A percentile compares a stretch with the other conserved stretches of the same genome.
These are phyloP conservation scores for Fusarium globosum DNA, from an alignment of 2,329 filamentous ascomycete genomes.

Conservation along the genomic window DNA sequence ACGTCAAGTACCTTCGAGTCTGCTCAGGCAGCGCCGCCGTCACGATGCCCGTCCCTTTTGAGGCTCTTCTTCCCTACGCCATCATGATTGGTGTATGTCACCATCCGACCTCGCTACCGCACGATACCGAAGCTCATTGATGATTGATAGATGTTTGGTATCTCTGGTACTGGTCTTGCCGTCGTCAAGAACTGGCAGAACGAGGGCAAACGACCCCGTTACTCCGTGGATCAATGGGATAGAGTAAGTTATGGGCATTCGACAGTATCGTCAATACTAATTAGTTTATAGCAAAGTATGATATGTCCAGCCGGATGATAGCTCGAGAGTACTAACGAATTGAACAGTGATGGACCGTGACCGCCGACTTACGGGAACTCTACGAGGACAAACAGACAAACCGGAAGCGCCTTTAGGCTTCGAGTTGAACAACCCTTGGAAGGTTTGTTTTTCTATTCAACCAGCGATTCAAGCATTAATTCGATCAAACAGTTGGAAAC, in stretches of 20 bases:
- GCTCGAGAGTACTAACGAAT: conserved; percentile 5
- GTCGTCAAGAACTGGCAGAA: conserved; percentile 68
- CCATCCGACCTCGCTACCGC: conserved; percentile 7
- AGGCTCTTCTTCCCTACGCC: conserved; percentile 71
- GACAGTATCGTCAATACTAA: conserved; percentile 44
- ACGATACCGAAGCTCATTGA: conserved; percentile 39
- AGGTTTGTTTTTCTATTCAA: conserved; percentile 56
- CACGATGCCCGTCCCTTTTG: conserved; percentile 72
- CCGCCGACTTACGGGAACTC: conserved; percentile 67
- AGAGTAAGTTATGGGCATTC: conserved; percentile 56
- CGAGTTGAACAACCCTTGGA: conserved; percentile 73
- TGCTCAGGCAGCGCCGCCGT: conserved; percentile 47
- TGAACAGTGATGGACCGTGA: conserved; percentile 74
- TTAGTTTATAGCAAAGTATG: conserved; percentile 65
- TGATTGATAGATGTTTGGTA: conserved; percentile 68
- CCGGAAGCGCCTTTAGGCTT: conserved; percentile 68
- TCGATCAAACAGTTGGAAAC: conserved; percentile 61
- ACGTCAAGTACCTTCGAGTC: conserved; percentile 39
- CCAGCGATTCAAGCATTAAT: background rate
- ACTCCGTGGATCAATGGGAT: conserved; percentile 72
- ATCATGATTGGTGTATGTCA: conserved; percentile 70
- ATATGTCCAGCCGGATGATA: background rate
- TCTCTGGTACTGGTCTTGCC: conserved; percentile 67
- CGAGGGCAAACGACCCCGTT: conserved; percentile 69
- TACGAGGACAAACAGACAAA: conserved; percentile 68